These are phyloP conservation scores for Penicillium sclerotigenum DNA, from an alignment of 2,329 filamentous ascomycete genomes.

Conservation along the genomic window DNA sequence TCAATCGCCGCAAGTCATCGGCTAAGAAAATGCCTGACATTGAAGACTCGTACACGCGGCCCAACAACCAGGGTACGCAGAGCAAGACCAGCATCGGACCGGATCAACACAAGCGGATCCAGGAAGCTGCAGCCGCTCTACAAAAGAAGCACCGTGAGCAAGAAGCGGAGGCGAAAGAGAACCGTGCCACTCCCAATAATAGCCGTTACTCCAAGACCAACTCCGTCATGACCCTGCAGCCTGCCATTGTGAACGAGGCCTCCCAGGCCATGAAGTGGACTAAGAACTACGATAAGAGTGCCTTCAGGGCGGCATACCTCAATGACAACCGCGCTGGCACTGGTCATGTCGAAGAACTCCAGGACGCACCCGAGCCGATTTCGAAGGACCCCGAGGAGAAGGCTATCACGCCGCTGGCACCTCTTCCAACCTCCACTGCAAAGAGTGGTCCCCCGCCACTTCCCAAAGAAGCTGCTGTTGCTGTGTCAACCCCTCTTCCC, in stretches of 20 bases:
- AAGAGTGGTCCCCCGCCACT: conserved; percentile 32
- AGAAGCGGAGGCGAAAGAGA: conserved; percentile 46
- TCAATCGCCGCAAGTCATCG: conserved; percentile 67
- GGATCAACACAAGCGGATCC: conserved; percentile 89
- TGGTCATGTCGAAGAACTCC: conserved; percentile 53
- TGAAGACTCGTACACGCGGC: conserved; percentile 53
- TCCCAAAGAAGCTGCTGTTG: conserved; percentile 29
- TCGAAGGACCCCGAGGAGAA: conserved; percentile 35
- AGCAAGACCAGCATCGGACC: conserved; percentile 84
- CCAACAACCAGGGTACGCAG: conserved; percentile 49
- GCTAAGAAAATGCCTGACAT: conserved; percentile 55
- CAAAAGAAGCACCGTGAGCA: conserved; percentile 66
- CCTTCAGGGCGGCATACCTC: conserved; percentile 81
- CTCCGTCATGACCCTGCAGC: conserved; percentile 85
- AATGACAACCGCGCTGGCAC: conserved; percentile 69
- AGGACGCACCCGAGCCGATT: conserved; percentile 21
- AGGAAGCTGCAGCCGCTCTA: conserved; percentile 81
- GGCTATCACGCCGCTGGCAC: conserved; percentile 19
- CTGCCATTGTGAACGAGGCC: conserved; percentile 78
- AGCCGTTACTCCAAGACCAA: conserved; percentile 70
- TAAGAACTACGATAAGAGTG: conserved; percentile 86
- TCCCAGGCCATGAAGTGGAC: conserved; percentile 97
- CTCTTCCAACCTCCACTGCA: conserved; percentile 25
- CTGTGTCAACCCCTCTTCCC: conserved; percentile 20
- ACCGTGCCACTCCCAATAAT: conserved; percentile 56